phyloP scores from a whole-genome alignment of 305 asterid species.

The Rubia balearica region DNA sequence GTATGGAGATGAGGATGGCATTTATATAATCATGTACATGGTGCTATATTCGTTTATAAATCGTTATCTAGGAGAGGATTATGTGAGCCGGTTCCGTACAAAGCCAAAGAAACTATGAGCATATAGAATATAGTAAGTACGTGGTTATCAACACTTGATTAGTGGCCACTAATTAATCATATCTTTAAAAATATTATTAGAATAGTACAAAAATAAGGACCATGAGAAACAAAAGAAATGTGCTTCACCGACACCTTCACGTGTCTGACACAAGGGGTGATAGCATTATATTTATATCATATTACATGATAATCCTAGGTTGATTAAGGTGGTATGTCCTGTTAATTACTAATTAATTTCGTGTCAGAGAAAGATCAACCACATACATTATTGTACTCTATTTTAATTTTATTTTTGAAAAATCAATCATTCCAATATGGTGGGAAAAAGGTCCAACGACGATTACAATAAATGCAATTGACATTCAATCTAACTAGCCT shows the following conservation, averaged over 20 bases:
- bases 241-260: conserved; percentile 31
- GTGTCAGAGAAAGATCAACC: background rate
- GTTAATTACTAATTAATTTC: conserved; percentile 10
- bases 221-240: background rate
- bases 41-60: background rate
- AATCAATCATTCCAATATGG: too few relatives aligned
- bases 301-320: conserved; percentile 18
- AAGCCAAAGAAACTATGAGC: background rate
- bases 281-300: background rate
- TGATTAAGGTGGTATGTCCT: conserved; percentile 11
- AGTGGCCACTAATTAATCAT: background rate
- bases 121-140: too few relatives aligned
- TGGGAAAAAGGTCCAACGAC: too few relatives aligned
- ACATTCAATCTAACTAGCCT: too few relatives aligned
- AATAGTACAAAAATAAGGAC: background rate
- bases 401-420: too few relatives aligned
- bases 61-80: background rate
- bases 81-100: background rate
- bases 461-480: too few relatives aligned
- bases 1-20: too few relatives aligned
- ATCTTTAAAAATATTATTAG: background rate
- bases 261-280: conserved; percentile 23
- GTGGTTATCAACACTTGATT: background rate
- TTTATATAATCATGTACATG: too few relatives aligned
- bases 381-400: background rate